Evolutionary conservation across 2,329 filamentous ascomycete species (phyloP).

Genomic region (Pseudomassariella vexata): DNA sequence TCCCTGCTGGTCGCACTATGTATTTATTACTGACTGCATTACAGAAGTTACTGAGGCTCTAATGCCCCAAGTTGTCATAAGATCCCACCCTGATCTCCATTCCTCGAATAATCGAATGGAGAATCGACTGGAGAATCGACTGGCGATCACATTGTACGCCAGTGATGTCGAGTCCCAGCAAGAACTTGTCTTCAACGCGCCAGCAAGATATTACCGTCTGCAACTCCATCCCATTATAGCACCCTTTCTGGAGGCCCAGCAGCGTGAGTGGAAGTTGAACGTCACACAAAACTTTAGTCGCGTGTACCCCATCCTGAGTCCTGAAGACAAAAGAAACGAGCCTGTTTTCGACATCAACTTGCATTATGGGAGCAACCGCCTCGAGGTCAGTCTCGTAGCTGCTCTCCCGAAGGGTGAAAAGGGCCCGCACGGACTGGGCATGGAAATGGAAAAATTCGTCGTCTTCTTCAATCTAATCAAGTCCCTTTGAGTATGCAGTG

Average conservation of each 20-base stretch:
- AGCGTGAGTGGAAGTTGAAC: conserved; percentile 71
- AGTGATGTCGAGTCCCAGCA: conserved; percentile 63
- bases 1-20: background rate
- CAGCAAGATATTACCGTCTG: conserved; percentile 61
- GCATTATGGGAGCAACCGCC: conserved; percentile 65
- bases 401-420: conserved; percentile 57
- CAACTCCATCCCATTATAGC: conserved; percentile 65
- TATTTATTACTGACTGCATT: conserved; percentile 9
- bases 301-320: conserved; percentile 37
- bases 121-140: conserved; percentile 55
- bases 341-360: conserved; percentile 73
- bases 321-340: conserved; percentile 54
- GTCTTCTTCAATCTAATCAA: conserved; percentile 63
- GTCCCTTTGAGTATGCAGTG: conserved; percentile 13
- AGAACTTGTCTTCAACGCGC: conserved; percentile 65
- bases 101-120: too few species aligned
- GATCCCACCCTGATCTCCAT: conserved; percentile 56
- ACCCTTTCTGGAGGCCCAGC: conserved; percentile 49
- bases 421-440: conserved; percentile 51
- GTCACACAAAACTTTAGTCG: conserved; percentile 64
- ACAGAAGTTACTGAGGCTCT: conserved; percentile 22
- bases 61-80: conserved; percentile 21
- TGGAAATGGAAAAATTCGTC: conserved; percentile 74
- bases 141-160: conserved; percentile 59
- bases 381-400: conserved; percentile 74